Evolutionary conservation across 768 basidiomycete species (phyloP).

Genomic region (Chalciporus piperatus): DNA sequence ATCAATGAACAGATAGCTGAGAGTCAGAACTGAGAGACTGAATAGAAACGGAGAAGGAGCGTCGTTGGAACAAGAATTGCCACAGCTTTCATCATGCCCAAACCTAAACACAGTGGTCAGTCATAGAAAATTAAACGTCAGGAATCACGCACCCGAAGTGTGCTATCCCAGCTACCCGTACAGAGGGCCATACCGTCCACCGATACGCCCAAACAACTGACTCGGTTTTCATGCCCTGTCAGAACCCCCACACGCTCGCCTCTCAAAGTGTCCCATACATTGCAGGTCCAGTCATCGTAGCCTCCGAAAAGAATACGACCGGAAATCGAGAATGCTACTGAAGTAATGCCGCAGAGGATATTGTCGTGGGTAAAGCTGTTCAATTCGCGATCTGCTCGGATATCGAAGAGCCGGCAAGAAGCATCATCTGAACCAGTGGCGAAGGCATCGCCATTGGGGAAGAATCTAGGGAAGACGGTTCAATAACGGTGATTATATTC

Average conservation of each 20-base stretch:
- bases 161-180: constrained; percentile 98
- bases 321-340: constrained; percentile 97
- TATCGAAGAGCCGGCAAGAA: constrained; percentile 96
- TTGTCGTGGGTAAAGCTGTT: constrained; percentile 98
- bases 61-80: constrained; percentile 24
- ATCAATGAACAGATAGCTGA: constrained; percentile 41
- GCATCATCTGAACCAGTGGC: constrained; percentile 99
- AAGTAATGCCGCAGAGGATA: constrained; percentile 97
- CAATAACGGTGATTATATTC: constrained; percentile 1
- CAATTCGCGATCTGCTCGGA: constrained; percentile 94
- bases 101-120: constrained; percentile 47
- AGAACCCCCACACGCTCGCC: constrained; percentile 97
- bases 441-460: constrained; percentile 99
- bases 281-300: constrained; percentile 99
- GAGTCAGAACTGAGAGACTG: constrained; percentile 16
- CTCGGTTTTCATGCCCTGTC: constrained; percentile 97
- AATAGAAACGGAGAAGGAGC: constrained; percentile 23
- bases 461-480: constrained; percentile 62
- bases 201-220: constrained; percentile 94
- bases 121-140: background rate
- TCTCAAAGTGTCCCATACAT: constrained; percentile 99
- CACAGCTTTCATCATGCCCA: constrained; percentile 65
- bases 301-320: constrained; percentile 97
- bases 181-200: constrained; percentile 98
- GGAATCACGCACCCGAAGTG: constrained; percentile 71